A percentile compares a stretch with the other conserved stretches of the same genome.
Evolutionary conservation across 192 early-diverging fungal genomes (phyloP).

Genomic region (Podochytrium sp.): DNA sequence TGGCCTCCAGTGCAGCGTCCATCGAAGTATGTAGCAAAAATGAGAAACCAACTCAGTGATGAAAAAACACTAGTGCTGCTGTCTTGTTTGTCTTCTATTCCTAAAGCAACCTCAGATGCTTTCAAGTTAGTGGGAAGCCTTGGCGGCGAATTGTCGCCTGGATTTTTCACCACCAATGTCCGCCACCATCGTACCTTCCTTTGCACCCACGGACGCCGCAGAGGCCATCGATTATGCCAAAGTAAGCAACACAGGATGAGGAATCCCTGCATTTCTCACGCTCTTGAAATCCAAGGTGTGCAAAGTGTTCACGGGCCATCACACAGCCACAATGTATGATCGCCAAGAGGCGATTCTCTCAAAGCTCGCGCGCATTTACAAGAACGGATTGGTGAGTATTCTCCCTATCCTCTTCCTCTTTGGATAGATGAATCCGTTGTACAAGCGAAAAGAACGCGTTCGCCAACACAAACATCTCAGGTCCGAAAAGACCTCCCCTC

Average conservation of each 20-base stretch:
- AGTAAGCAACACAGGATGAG: no score
- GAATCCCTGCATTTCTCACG: not conserved
- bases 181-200: slow-evolving; percentile 4
- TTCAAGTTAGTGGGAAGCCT: no score
- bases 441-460: no score
- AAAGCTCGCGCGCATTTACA: slow-evolving; percentile 23
- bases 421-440: not conserved
- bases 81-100: no score
- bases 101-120: no score
- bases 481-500: slow-evolving; percentile 1
- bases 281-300: not conserved
- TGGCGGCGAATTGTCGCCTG: no score
- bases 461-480: not conserved
- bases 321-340: slow-evolving; percentile 31
- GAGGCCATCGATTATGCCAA: not conserved
- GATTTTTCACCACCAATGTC: no score
- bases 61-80: no score
- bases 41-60: no score
- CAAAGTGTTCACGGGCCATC: slow-evolving; percentile 28
- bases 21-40: no score
- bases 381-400: slow-evolving; percentile 15
- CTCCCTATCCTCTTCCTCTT: not conserved
- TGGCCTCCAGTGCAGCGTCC: not conserved
- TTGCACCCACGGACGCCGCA: not conserved
- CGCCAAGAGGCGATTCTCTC: slow-evolving; percentile 22